Conservation (phyloP, 352 stramenopile species). For the Pythium rhizo-oryzae region DNA sequence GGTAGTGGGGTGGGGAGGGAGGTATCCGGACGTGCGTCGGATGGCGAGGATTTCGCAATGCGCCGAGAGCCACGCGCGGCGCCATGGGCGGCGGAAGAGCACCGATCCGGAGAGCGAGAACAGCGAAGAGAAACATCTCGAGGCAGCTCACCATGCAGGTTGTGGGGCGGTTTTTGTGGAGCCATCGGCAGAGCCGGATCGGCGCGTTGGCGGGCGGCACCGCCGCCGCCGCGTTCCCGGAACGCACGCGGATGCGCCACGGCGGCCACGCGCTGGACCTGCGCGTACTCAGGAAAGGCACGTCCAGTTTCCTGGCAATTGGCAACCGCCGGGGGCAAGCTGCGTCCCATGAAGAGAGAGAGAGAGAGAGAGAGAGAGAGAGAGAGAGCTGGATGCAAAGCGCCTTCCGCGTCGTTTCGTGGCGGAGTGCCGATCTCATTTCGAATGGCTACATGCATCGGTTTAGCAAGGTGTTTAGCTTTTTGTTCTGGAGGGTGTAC, state of each 20-base stretch:
- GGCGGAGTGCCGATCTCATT: too few relatives aligned
- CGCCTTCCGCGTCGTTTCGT: constrained; percentile 5
- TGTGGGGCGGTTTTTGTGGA: not conserved
- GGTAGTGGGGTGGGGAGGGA: too few relatives aligned
- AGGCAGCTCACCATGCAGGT: not conserved
- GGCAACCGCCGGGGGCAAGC: not conserved
- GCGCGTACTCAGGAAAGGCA: too few relatives aligned
- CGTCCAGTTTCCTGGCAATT: too few relatives aligned
- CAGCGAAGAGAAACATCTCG: too few relatives aligned
- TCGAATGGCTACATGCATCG: too few relatives aligned
- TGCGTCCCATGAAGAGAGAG: not conserved
- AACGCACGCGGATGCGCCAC: constrained; percentile 1
- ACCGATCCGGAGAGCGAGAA: too few relatives aligned
- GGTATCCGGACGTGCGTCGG: constrained; percentile 2
- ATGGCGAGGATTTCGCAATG: constrained; percentile 18
- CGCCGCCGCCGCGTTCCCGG: constrained; percentile 3
- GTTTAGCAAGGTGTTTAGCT: too few relatives aligned
- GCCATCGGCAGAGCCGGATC: not conserved
- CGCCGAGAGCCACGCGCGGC: not conserved
- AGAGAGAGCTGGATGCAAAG: not conserved
- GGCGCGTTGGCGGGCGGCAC: not conserved
- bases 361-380: too few relatives aligned
- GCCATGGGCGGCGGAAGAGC: not conserved
- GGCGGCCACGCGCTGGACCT: too few relatives aligned
- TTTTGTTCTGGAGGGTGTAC: not conserved